These are phyloP conservation scores for Diaporthe caulivora DNA, from an alignment of 2,329 filamentous ascomycete species.

Conservation along the genomic window DNA sequence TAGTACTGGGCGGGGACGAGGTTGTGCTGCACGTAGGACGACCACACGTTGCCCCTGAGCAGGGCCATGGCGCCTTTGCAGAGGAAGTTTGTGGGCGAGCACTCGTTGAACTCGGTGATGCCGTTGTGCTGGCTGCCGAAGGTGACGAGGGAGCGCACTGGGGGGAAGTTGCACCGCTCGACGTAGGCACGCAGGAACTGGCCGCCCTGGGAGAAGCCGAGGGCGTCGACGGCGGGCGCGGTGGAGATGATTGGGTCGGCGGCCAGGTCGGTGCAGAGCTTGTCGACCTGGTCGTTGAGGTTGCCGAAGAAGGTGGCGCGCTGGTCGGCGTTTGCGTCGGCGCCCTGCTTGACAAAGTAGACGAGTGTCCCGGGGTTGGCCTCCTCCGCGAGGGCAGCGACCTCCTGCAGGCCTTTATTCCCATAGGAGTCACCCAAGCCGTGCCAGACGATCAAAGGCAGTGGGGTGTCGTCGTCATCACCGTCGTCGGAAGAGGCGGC, in stretches of 20 bases:
- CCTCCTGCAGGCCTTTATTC: slow-evolving; percentile 77
- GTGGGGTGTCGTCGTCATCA: slow-evolving; percentile 71
- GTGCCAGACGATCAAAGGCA: slow-evolving; percentile 96
- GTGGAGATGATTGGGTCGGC: slow-evolving; percentile 83
- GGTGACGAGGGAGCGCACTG: slow-evolving; percentile 83
- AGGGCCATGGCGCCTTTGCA: slow-evolving; percentile 85
- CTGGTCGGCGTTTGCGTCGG: slow-evolving; percentile 76
- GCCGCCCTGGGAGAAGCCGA: slow-evolving; percentile 96
- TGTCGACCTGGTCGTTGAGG: slow-evolving; percentile 80
- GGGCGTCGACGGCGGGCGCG: slow-evolving; percentile 86
- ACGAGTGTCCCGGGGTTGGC: slow-evolving; percentile 87
- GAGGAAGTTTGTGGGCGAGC: slow-evolving; percentile 78
- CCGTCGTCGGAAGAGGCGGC: slow-evolving; percentile 46
- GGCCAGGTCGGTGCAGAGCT: slow-evolving; percentile 83
- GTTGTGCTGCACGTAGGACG: slow-evolving; percentile 78
- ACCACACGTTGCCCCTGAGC: slow-evolving; percentile 85
- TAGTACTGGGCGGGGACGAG: slow-evolving; percentile 97
- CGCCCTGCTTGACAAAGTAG: slow-evolving; percentile 80
- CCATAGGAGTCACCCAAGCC: slow-evolving; percentile 81
- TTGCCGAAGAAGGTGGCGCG: slow-evolving; percentile 93
- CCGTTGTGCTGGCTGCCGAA: slow-evolving; percentile 95
- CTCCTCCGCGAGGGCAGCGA: slow-evolving; percentile 78
- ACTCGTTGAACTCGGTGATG: slow-evolving; percentile 85
- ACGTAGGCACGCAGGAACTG: slow-evolving; percentile 94
- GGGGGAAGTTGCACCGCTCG: slow-evolving; percentile 84